phyloP scores from a whole-genome alignment of 768 basidiomycete species.

The Suillus placidus region DNA sequence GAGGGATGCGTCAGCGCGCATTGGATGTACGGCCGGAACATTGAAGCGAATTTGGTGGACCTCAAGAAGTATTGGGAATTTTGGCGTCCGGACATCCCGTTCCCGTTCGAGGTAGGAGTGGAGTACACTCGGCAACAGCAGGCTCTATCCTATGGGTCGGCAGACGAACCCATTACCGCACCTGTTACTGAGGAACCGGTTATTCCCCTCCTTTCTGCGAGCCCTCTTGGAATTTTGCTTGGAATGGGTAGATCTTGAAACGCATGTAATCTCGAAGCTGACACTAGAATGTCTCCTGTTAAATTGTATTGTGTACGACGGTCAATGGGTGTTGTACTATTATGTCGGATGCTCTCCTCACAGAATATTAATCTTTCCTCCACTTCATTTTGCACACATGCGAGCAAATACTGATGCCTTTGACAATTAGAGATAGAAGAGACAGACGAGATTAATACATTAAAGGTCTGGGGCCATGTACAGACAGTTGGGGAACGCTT shows the following conservation, averaged over 20 bases:
- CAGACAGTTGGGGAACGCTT: not conserved
- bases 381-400: constrained; percentile 1
- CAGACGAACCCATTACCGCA: constrained; percentile 4
- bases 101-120: constrained; percentile 21
- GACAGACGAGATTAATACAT: not conserved
- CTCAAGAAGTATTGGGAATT: constrained; percentile 29
- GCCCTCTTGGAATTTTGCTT: constrained; percentile 5
- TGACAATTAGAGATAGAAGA: not conserved
- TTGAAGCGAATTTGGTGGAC: constrained; percentile 27
- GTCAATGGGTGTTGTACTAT: not conserved
- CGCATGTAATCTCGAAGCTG: not conserved
- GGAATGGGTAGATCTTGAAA: constrained; percentile 5
- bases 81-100: constrained; percentile 26
- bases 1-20: constrained; percentile 31
- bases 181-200: constrained; percentile 1
- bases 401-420: too few species aligned
- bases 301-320: not conserved
- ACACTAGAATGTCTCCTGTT: not conserved
- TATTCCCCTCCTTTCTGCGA: constrained; percentile 1
- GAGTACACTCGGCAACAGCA: constrained; percentile 1
- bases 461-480: not conserved
- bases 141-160: constrained; percentile 1
- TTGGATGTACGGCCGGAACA: constrained; percentile 27
- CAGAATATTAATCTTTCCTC: not conserved
- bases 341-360: constrained; percentile 1